Base-by-base conservation (phyloP, 805 yeast species). In the Hanseniaspora lachancei region DNA sequence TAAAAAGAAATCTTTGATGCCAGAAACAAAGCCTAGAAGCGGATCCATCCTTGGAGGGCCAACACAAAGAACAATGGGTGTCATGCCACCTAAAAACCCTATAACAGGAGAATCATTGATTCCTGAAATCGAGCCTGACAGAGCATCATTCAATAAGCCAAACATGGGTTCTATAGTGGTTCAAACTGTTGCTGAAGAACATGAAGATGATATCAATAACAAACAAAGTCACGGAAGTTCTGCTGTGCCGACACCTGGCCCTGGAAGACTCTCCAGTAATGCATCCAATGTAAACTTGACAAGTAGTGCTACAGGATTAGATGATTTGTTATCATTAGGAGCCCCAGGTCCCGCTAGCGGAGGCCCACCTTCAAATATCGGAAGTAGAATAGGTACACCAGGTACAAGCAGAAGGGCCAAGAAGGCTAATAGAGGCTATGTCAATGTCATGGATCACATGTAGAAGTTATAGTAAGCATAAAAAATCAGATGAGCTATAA, bases 361-460 rank as follows among this genome's bases (percentile, higher is more conserved):
- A 1, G 54, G 48, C 12, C 47, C 54, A 7, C 48, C 69, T 7
- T 46, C 49, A 16, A 20, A 9, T 16, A 21, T 46, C 20, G 60
- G 66, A 4, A 59, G 67, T 12, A 62, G 64, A 40, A 57, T 63
- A 34, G 61, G 65, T 15, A 54, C 64, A 2, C 58, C 58, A 20
- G 40, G 29, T 12, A 15, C 66, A 0, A 47, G 72, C 2, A 68
- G 70, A 61, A 71, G 73, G 54, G 68, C 72, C 60, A 74, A 74
- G 62, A 74, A 72, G 58, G 65, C 72, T 12, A 76, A 75, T 53
- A 73, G 84, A 63, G 82, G 82, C 10, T 83, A 83, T 62, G 86
- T 83, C 47, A 84, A 83, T 65, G 83, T 82, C 8, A 78, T 82
- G 83, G 68, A 66, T 35, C 61, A 60, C 42, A 61, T 62, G 50